Evolutionary conservation across 768 basidiomycete genomes (phyloP), one percentile per base, ranked within the genome.

Genomic region (Panaeolus papilionaceus): DNA sequence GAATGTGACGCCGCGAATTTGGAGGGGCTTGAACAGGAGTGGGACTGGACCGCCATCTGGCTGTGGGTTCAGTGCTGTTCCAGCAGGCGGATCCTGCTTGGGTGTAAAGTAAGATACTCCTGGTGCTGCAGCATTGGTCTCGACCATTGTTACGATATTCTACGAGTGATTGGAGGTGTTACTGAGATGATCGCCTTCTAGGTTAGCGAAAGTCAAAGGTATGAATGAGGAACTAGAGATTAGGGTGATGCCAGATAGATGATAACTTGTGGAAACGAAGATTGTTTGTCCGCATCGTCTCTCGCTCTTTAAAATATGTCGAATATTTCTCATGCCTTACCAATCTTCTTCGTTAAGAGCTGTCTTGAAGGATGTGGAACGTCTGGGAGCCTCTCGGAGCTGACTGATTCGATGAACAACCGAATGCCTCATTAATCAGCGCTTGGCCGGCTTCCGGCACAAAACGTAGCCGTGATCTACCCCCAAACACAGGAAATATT

Each of bases 1-100:
- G 67, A 88, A 84, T 40, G 82, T 81, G 0, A 84, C 78, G 4
- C 84, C 84, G 33, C 86, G 80, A 44, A 86, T 88, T 73, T 80
- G 85, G 64, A 89, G 67, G 5, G 88, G 88, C 71, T 85, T 82
- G 77, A 89, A 89, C 4, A 74, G 69, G 58, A 70, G 75, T 3
- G 66, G 71, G 75, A 79, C 78, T 1, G 76, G 71, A 54, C 72
- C 78, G n/a, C 78, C 82, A 68, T 79, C 75, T 2, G 80, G 78
- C 62, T 84, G 81, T 6, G 80, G 78, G 58, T 79, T 75, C 45
- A 79, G 67, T 2, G 84, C 84, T n/a, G 81, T 81, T 18, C 86
- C 85, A 1, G 84, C 75, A 33, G 80, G 75, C 3, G 80, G 82
- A 9, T 75, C 70, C 65, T 87, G 86, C 11, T 78, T 77, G 3